Base-by-base conservation (phyloP, 768 basidiomycete genomes). In the Piloderma croceum region DNA sequence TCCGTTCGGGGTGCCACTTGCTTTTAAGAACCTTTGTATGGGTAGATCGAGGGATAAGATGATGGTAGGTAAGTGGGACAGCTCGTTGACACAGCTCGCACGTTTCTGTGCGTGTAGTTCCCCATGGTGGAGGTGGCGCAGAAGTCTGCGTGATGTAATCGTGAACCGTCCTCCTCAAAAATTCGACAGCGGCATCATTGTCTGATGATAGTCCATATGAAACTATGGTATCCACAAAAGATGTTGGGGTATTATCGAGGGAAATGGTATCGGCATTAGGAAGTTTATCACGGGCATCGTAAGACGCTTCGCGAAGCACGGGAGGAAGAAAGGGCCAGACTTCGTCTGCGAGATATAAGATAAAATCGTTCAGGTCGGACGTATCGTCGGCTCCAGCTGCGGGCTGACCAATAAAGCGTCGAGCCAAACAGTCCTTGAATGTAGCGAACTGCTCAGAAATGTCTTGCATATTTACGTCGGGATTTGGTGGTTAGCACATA, bases 1-100 rank as follows among this genome's bases (percentile, higher is more conserved):
- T 68, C 24, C 58, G 51, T 50, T 72, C 67, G 0, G 68, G 56
- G 52, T 79, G 77, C 77, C 77, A 77, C 34, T 67, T 70, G 54
- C 69, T 71, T 64, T 76, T 79, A 29, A 73, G 47, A n/a, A 62
- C 75, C 52, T 76, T 79, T 2, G 63, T 58, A 44, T 81, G 77
- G 13, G 59, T 65, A 17, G 70, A 69, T 20, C 73, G 65, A 2
- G 77, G 77, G 33, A 80, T 75, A 22, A 80, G 66, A 43, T 79
- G 77, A 53, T 79, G 77, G 50, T 78, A 80, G 15, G 77, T 79
- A 50, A 79, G 57, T 9, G 71, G 73, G 3, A 77, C 67, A 37
- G 64, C 66, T n/a, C 77, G 64, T 46, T 68, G 67, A 53, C 79
- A 81, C 19, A 81, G 73, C 60, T 79, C 76, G 59, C 79, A 80